Evolutionary conservation across 192 early-diverging fungal species (phyloP).

Genomic region (Martensiomyces pterosporus): DNA sequence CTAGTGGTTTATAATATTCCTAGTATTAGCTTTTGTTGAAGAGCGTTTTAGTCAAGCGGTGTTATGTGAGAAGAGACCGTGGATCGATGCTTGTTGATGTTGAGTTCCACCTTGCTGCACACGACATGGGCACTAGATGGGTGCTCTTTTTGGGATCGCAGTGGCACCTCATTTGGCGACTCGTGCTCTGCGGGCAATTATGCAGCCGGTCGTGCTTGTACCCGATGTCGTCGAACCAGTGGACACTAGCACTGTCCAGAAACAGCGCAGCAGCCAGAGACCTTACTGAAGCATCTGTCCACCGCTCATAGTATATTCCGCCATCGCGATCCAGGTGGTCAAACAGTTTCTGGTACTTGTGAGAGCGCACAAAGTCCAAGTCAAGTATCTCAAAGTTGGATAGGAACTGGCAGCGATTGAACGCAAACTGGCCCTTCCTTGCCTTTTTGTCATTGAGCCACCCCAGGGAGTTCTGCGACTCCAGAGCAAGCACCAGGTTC

Average conservation of each 20-base stretch:
- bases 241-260: constrained; percentile 45
- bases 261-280: constrained; percentile 57
- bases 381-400: constrained; percentile 78
- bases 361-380: constrained; percentile 59
- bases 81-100: background rate
- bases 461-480: constrained; percentile 25
- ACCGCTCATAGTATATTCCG: constrained; percentile 51
- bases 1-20: background rate
- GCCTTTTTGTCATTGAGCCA: constrained; percentile 7
- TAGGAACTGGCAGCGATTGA: constrained; percentile 64
- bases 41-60: too few species aligned
- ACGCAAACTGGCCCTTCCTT: constrained; percentile 1
- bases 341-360: constrained; percentile 53
- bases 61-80: background rate
- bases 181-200: constrained; percentile 58
- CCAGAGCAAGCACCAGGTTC: background rate
- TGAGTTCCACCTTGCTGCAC: constrained; percentile 16
- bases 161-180: constrained; percentile 19
- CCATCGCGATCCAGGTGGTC: constrained; percentile 46
- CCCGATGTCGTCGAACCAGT: constrained; percentile 60
- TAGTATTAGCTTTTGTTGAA: too few species aligned
- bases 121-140: constrained; percentile 27
- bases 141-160: constrained; percentile 34
- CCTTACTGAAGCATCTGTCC: constrained; percentile 55
- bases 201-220: constrained; percentile 54